Conservation (phyloP, 306 rosid genomes). For the Begonia fuchsioides region DNA sequence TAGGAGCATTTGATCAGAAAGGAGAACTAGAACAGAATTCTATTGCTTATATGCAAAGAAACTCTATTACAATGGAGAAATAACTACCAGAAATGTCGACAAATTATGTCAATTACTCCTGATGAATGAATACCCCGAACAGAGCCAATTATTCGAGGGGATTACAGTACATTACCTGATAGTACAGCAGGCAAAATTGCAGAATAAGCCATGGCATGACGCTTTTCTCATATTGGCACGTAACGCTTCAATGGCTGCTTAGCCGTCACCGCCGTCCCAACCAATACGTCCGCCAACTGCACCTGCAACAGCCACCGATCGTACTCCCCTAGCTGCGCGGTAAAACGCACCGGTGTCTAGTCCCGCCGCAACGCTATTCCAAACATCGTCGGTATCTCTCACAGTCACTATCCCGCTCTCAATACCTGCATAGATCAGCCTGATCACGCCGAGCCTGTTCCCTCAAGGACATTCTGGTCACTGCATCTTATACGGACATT, state of each 20-base stretch:
- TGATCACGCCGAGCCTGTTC: slow-evolving; percentile 64
- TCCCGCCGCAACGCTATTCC: slow-evolving; percentile 84
- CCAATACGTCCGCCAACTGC: slow-evolving; percentile 63
- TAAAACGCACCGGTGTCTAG: slow-evolving; percentile 73
- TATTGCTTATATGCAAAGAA: too few relatives aligned
- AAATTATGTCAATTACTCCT: too few relatives aligned
- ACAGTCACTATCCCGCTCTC: slow-evolving; percentile 61
- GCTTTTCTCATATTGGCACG: slow-evolving; percentile 50
- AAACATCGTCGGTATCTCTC: slow-evolving; percentile 74
- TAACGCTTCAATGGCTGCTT: slow-evolving; percentile 70
- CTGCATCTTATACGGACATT: too few relatives aligned
- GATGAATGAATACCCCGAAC: too few relatives aligned
- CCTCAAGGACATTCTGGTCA: slow-evolving; percentile 90
- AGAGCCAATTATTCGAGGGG: too few relatives aligned
- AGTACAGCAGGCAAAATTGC: slow-evolving; percentile 25
- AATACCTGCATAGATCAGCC: slow-evolving; percentile 61
- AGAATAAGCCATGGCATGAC: background rate
- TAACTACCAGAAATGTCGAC: too few relatives aligned
- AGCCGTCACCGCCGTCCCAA: slow-evolving; percentile 50
- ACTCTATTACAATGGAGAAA: too few relatives aligned
- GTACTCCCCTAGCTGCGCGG: slow-evolving; percentile 82
- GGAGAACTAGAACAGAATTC: too few relatives aligned
- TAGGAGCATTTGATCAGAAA: too few relatives aligned
- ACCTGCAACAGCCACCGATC: slow-evolving; percentile 85
- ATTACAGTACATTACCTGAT: background rate